Evolutionary conservation across 306 rosid species (phyloP).

Genomic region (Amphicarpaea edgeworthii): DNA sequence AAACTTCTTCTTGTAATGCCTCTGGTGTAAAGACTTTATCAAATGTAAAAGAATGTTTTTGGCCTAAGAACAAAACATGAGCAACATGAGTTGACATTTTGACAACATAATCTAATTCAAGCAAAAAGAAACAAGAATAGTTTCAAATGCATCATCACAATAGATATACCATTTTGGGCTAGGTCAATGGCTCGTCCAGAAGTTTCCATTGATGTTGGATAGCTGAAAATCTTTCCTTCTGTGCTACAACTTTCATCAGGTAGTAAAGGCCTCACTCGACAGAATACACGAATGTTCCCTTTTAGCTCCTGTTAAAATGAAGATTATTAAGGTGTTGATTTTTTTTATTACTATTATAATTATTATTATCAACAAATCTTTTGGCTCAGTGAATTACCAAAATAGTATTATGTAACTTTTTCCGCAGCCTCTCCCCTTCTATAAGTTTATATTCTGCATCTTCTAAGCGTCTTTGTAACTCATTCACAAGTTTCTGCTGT

Average conservation of each 20-base stretch:
- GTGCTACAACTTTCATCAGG: slow-evolving; percentile 67
- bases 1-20: slow-evolving; percentile 83
- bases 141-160: slow-evolving; percentile 34
- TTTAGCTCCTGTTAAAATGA: slow-evolving; percentile 76
- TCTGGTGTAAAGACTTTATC: slow-evolving; percentile 92
- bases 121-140: slow-evolving; percentile 15
- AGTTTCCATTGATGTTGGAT: slow-evolving; percentile 84
- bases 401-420: slow-evolving; percentile 91
- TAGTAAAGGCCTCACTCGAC: slow-evolving; percentile 94
- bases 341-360: neutral
- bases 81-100: slow-evolving; percentile 40
- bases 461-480: slow-evolving; percentile 72
- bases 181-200: slow-evolving; percentile 84
- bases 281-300: slow-evolving; percentile 98
- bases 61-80: slow-evolving; percentile 66
- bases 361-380: slow-evolving; percentile 15
- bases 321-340: slow-evolving; percentile 33
- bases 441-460: slow-evolving; percentile 86
- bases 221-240: slow-evolving; percentile 78
- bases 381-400: slow-evolving; percentile 63
- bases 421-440: slow-evolving; percentile 93
- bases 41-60: slow-evolving; percentile 85
- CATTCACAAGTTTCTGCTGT: slow-evolving; percentile 66
- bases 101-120: slow-evolving; percentile 36
- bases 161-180: slow-evolving; percentile 69